Evolutionary conservation across 441 rosid genomes (phyloP), one percentile per base, ranked within the genome.

Genomic region (Gossypium schwendimanii): DNA sequence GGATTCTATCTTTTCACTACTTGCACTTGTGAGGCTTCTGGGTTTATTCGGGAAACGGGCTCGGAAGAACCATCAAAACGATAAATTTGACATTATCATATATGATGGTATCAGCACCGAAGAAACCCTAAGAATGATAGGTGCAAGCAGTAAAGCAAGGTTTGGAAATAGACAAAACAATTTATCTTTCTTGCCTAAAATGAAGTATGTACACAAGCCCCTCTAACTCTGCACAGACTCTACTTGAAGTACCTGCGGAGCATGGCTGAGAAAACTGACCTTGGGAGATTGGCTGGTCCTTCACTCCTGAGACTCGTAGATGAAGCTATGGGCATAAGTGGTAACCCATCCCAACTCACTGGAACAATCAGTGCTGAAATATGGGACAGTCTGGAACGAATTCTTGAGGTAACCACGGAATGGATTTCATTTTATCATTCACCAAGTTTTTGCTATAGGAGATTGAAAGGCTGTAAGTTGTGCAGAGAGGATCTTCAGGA

Each of bases 261-360:
- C 81, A n/a, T 92, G 77, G 86, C 97, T 0, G 95, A 90, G 88
- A 94, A 86, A 83, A 92, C 97, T 71, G 97, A 94, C 82, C 72
- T 94, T 61, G 97, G 97, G 82, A 88, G 97, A 84, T 86, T 94
- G 77, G 91, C 81, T 47, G 86, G 87, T 74, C 97, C 98, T 70
- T 88, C 97, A 26, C 52, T 92, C 58, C 63, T 92, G 74, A 81
- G 91, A 76, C 91, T 92, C 57, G 77, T 85, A 73, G 93, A 89
- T 78, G 98, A 92, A 73, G 82, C 93, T 14, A 61, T 87, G 82
- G 80, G 77, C 78, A 76, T 86, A 59, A 85, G 87, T 74, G 85
- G 87, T 47, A 80, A 84, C 54, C 76, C 74, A 50, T 80, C 86
- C 44, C 72, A 41, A 73, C 78, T 87, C 47, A 87, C 83, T 58